Conservation (phyloP, 345 rosid species). For the Geranium rotundifolium region DNA sequence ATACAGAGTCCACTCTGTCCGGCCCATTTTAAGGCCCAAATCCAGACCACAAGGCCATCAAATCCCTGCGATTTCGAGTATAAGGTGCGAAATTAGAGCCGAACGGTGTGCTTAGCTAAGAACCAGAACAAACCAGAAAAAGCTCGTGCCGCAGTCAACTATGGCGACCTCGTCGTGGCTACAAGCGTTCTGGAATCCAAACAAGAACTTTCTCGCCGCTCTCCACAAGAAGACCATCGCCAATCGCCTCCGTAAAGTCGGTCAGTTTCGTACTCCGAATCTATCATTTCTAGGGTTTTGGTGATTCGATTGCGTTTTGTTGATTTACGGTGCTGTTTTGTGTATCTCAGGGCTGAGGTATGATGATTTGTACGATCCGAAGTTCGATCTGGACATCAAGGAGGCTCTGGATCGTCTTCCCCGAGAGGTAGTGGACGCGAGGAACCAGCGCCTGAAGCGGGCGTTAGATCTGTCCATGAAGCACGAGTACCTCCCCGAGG, state of each 20-base stretch:
- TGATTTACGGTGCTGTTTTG: background rate
- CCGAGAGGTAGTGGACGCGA: conserved; percentile 79
- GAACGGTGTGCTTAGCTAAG: too few species aligned
- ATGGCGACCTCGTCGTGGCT: conserved; percentile 24
- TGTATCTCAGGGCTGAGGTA: conserved; percentile 56
- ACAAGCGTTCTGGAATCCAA: conserved; percentile 47
- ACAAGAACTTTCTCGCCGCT: conserved; percentile 61
- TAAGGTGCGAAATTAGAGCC: background rate
- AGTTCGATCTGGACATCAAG: conserved; percentile 70
- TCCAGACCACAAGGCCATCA: too few species aligned
- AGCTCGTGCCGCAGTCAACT: background rate
- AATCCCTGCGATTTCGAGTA: background rate
- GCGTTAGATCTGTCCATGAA: conserved; percentile 99
- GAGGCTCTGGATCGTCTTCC: conserved; percentile 87
- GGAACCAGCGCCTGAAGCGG: conserved; percentile 93
- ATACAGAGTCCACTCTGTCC: too few species aligned
- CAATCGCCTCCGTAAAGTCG: conserved; percentile 58
- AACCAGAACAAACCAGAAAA: too few species aligned
- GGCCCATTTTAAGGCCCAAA: too few species aligned
- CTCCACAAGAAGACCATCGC: conserved; percentile 61
- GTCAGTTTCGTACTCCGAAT: conserved; percentile 13
- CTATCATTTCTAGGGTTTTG: background rate
- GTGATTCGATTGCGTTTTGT: background rate
- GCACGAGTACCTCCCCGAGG: conserved; percentile 73
- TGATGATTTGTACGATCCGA: conserved; percentile 84